Evolutionary conservation across 176 grass and related monocot genomes (phyloP).

Genomic region (Eleusine coracana): DNA sequence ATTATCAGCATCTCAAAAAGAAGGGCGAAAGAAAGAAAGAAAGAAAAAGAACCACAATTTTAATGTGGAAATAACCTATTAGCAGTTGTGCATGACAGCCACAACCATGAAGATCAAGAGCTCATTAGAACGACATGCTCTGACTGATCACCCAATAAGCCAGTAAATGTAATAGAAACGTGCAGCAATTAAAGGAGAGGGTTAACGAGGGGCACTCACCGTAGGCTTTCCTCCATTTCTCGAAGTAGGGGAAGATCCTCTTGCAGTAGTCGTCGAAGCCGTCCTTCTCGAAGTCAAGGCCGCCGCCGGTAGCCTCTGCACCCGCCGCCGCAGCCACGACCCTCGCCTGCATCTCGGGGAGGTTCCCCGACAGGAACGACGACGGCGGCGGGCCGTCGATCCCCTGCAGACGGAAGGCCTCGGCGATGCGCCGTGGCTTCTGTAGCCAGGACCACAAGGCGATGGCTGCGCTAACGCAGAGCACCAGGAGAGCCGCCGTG

Average conservation of each 20-base stretch:
- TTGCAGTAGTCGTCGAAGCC: constrained; percentile 72
- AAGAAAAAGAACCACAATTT: not conserved
- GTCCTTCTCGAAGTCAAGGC: constrained; percentile 39
- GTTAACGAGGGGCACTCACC: constrained; percentile 43
- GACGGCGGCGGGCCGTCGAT: constrained; percentile 71
- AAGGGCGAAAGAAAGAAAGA: no score
- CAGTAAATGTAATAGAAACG: not conserved
- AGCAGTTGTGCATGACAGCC: not conserved
- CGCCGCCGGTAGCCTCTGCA: not conserved
- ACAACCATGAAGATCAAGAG: no score
- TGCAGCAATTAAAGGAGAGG: not conserved
- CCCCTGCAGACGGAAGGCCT: constrained; percentile 62
- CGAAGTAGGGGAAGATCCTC: constrained; percentile 88
- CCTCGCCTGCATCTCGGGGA: constrained; percentile 72
- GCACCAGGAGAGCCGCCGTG: constrained; percentile 5
- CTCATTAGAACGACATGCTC: not conserved
- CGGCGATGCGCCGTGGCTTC: constrained; percentile 41
- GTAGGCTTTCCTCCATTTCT: constrained; percentile 88
- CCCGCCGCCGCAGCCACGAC: constrained; percentile 21
- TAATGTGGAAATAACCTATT: not conserved
- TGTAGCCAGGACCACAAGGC: constrained; percentile 47
- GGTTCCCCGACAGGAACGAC: constrained; percentile 68
- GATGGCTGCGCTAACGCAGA: constrained; percentile 17
- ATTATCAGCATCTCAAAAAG: not conserved
- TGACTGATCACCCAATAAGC: not conserved